phyloP scores from a whole-genome alignment of 2,329 filamentous ascomycete species.

The Penicillium polonicum region DNA sequence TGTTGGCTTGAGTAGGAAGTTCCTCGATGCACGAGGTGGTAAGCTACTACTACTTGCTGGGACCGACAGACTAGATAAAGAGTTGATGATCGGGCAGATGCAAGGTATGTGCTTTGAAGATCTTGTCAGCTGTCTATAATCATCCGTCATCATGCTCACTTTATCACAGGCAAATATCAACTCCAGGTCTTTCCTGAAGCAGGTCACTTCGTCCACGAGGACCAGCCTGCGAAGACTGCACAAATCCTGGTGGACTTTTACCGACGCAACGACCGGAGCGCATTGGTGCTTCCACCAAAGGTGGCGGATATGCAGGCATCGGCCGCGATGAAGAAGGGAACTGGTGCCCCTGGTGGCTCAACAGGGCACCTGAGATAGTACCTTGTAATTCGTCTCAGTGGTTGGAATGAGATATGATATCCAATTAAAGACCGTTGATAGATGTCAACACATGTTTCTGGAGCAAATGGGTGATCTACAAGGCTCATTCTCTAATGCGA shows the following conservation, averaged over 20 bases:
- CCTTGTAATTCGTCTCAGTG: background rate
- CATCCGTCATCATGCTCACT: background rate
- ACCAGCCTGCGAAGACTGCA: slow-evolving; percentile 86
- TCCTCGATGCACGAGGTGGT: slow-evolving; percentile 74
- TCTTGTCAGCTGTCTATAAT: background rate
- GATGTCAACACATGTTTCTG: background rate
- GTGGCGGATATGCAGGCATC: slow-evolving; percentile 67
- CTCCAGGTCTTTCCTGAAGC: slow-evolving; percentile 92
- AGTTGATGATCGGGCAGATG: slow-evolving; percentile 95
- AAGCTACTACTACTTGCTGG: slow-evolving; percentile 84
- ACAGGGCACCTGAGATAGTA: slow-evolving; percentile 4
- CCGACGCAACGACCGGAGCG: slow-evolving; percentile 80
- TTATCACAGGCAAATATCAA: slow-evolving; percentile 72
- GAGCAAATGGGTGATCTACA: background rate
- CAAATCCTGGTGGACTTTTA: slow-evolving; percentile 86
- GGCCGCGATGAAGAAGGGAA: slow-evolving; percentile 42
- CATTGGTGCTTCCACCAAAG: slow-evolving; percentile 85
- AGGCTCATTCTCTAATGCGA: background rate
- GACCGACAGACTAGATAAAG: slow-evolving; percentile 85
- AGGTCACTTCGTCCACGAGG: slow-evolving; percentile 95
- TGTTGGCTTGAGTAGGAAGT: slow-evolving; percentile 80
- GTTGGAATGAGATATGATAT: background rate
- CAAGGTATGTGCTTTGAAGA: slow-evolving; percentile 61
- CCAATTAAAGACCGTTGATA: background rate
- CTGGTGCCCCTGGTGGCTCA: slow-evolving; percentile 13